Percentiles rank a stretch among this genome's conserved stretches.
Conservation (phyloP, 345 rosid species). For the Limnanthes douglasii region DNA sequence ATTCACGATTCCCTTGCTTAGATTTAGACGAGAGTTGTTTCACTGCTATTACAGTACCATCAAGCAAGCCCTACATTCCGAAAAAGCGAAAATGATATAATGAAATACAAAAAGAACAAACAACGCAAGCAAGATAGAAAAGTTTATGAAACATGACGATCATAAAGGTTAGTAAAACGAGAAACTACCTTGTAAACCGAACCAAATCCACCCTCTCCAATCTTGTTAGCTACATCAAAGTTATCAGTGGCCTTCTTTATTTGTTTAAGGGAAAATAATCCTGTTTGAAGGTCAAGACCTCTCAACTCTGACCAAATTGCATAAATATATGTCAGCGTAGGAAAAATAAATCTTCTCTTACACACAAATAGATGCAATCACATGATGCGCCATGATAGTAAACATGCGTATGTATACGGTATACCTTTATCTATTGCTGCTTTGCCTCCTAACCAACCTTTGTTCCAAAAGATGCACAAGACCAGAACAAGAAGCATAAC, state of each 20-base stretch:
- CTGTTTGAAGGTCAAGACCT: slow-evolving; percentile 52
- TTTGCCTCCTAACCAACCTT: slow-evolving; percentile 39
- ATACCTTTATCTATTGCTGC: slow-evolving; percentile 42
- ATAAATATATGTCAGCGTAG: slow-evolving; percentile 8
- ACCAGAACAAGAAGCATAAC: slow-evolving; percentile 17
- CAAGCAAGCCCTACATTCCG: slow-evolving; percentile 42
- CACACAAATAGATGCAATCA: too few species aligned
- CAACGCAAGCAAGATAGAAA: too few species aligned
- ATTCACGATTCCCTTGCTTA: slow-evolving; percentile 68
- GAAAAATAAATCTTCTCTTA: neutral
- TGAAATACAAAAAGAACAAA: neutral
- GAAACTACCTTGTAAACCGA: slow-evolving; percentile 45
- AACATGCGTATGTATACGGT: neutral
- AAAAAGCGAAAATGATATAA: neutral
- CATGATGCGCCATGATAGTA: neutral
- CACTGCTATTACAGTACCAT: slow-evolving; percentile 58
- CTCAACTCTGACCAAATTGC: slow-evolving; percentile 31
- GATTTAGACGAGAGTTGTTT: slow-evolving; percentile 64
- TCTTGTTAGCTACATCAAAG: slow-evolving; percentile 38
- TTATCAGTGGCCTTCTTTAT: slow-evolving; percentile 56
- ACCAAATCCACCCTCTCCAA: slow-evolving; percentile 85
- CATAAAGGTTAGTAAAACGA: too few species aligned
- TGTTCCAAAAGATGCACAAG: slow-evolving; percentile 25
- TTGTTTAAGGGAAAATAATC: slow-evolving; percentile 43
- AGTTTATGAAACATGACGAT: too few species aligned